Evolutionary conservation across 1,284 basidiomycete genomes (phyloP).

Genomic region (Ustilago xerochloae): DNA sequence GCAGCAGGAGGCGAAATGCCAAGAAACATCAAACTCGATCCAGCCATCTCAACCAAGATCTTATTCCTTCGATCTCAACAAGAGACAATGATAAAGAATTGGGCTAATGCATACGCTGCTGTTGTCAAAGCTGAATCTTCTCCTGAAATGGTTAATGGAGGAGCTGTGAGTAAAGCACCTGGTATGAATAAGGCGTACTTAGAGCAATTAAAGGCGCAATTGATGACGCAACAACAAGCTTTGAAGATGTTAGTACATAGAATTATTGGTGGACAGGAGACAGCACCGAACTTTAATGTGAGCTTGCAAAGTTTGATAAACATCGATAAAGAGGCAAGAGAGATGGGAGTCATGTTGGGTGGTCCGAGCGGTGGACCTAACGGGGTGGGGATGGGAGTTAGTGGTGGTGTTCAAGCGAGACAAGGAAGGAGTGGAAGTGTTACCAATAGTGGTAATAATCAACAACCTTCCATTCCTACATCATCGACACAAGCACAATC

Average conservation of each 20-base stretch:
- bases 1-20: slow-evolving; percentile 5
- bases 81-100: slow-evolving; percentile 59
- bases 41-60: slow-evolving; percentile 42
- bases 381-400: not conserved
- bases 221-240: slow-evolving; percentile 53
- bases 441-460: slow-evolving; percentile 6
- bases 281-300: slow-evolving; percentile 50
- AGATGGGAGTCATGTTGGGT: slow-evolving; percentile 53
- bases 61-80: slow-evolving; percentile 57
- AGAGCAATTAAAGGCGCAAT: slow-evolving; percentile 53
- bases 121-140: slow-evolving; percentile 21
- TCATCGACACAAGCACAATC: not conserved
- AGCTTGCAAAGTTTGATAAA: slow-evolving; percentile 54
- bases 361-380: slow-evolving; percentile 38
- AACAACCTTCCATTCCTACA: not conserved
- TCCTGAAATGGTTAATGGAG: too few relatives aligned
- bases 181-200: slow-evolving; percentile 44
- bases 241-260: slow-evolving; percentile 46
- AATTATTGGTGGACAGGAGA: slow-evolving; percentile 37
- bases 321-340: slow-evolving; percentile 60
- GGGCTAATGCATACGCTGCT: slow-evolving; percentile 32
- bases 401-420: too few relatives aligned
- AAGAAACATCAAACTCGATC: slow-evolving; percentile 45
- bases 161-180: too few relatives aligned
- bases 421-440: slow-evolving; percentile 29